phyloP scores from a whole-genome alignment of 768 basidiomycete genomes.

The Mrakia frigida region DNA sequence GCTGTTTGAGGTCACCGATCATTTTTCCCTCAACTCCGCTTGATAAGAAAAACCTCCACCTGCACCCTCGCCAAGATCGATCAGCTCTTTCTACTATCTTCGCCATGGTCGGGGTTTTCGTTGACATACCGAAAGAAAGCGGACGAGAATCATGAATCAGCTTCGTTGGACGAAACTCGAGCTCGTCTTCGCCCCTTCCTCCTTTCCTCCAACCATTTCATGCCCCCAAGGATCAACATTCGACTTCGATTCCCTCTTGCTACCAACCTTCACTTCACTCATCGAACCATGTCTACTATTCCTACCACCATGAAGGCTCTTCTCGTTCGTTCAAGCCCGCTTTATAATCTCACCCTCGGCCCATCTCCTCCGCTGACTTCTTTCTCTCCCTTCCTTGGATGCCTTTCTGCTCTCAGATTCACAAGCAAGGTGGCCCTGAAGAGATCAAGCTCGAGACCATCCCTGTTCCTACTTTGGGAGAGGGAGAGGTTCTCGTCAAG shows the following conservation, averaged over 20 bases:
- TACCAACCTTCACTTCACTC: not conserved
- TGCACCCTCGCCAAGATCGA: too few relatives aligned
- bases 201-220: too few relatives aligned
- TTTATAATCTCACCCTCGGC: not conserved
- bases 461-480: conserved; percentile 62
- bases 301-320: conserved; percentile 61
- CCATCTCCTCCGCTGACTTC: not conserved
- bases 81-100: too few relatives aligned
- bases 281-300: conserved; percentile 34
- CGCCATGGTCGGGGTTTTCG: too few relatives aligned
- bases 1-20: too few relatives aligned
- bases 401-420: conserved; percentile 47
- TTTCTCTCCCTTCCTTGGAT: not conserved
- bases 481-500: conserved; percentile 58
- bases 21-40: too few relatives aligned
- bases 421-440: conserved; percentile 68
- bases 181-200: too few relatives aligned
- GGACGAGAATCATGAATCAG: too few relatives aligned
- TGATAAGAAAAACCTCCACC: too few relatives aligned
- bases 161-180: too few relatives aligned
- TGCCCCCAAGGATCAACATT: not conserved
- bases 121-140: too few relatives aligned
- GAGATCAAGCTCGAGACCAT: conserved; percentile 54
- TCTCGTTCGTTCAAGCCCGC: conserved; percentile 37
- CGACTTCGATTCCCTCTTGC: not conserved